Conservation (phyloP, 78 protist species). For the Dictyostelium firmibasis region DNA sequence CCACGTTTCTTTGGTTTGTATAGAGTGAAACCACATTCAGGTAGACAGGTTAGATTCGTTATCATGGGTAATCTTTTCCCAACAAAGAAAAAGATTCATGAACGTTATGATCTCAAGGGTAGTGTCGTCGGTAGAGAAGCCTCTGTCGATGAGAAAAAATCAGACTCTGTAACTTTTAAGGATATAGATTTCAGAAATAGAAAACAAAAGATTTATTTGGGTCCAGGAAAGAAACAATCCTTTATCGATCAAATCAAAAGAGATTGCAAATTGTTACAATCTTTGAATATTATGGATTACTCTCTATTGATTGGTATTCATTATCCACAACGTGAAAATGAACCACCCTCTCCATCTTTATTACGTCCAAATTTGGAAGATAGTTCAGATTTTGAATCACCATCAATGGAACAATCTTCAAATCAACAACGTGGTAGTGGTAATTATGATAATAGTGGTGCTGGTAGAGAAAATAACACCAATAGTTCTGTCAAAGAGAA, state of each 20-base stretch:
- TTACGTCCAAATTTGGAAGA: background rate
- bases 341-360: constrained; percentile 60
- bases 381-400: constrained; percentile 26
- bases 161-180: constrained; percentile 69
- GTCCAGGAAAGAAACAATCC: constrained; percentile 25
- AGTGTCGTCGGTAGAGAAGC: constrained; percentile 76
- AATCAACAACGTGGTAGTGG: background rate
- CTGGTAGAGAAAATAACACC: background rate
- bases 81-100: constrained; percentile 83
- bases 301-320: constrained; percentile 89
- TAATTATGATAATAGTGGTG: background rate
- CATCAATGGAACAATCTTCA: background rate
- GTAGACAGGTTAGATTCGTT: constrained; percentile 88
- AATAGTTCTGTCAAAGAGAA: background rate
- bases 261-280: constrained; percentile 71
- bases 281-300: constrained; percentile 90
- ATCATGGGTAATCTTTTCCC: constrained; percentile 95
- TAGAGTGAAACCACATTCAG: constrained; percentile 79
- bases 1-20: constrained; percentile 94
- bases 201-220: constrained; percentile 52
- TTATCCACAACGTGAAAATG: constrained; percentile 25
- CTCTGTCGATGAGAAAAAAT: constrained; percentile 61
- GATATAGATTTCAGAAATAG: constrained; percentile 73
- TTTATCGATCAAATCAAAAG: constrained; percentile 78
- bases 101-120: constrained; percentile 94